Evolutionary conservation across 1,284 basidiomycete genomes (phyloP).

Genomic region (Marasmius tenuissimus): DNA sequence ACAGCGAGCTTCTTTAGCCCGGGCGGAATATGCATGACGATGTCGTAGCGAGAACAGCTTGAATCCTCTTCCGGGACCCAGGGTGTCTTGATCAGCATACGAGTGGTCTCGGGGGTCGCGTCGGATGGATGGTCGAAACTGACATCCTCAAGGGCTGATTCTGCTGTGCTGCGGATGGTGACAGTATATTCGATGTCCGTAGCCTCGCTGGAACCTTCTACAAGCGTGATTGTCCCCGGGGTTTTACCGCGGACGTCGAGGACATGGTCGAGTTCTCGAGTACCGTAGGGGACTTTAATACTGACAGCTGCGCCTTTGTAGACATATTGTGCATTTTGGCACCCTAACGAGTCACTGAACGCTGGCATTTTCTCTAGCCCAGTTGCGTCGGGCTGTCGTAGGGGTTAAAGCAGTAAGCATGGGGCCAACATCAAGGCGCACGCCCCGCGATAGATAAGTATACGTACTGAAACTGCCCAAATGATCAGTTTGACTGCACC

Average conservation of each 20-base stretch:
- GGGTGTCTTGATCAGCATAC: constrained; percentile 36
- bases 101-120: constrained; percentile 30
- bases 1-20: constrained; percentile 47
- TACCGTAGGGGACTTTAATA: constrained; percentile 38
- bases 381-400: constrained; percentile 42
- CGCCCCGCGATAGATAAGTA: neutral
- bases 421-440: neutral
- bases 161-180: constrained; percentile 42
- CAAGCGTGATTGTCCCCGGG: constrained; percentile 51
- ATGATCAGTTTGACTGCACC: constrained; percentile 41
- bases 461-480: constrained; percentile 49
- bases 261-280: constrained; percentile 36
- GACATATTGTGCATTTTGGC: constrained; percentile 39
- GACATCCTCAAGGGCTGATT: constrained; percentile 37
- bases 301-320: constrained; percentile 41
- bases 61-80: constrained; percentile 22
- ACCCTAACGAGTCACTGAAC: constrained; percentile 54
- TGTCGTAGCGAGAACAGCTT: constrained; percentile 55
- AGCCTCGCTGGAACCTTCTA: constrained; percentile 38
- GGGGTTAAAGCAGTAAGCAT: neutral
- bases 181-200: constrained; percentile 50
- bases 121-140: constrained; percentile 32
- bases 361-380: constrained; percentile 55
- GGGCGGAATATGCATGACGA: constrained; percentile 49
- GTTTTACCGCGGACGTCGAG: constrained; percentile 47